phyloP scores from a whole-genome alignment of 2,329 filamentous ascomycete genomes.

The Penicillium sp. region DNA sequence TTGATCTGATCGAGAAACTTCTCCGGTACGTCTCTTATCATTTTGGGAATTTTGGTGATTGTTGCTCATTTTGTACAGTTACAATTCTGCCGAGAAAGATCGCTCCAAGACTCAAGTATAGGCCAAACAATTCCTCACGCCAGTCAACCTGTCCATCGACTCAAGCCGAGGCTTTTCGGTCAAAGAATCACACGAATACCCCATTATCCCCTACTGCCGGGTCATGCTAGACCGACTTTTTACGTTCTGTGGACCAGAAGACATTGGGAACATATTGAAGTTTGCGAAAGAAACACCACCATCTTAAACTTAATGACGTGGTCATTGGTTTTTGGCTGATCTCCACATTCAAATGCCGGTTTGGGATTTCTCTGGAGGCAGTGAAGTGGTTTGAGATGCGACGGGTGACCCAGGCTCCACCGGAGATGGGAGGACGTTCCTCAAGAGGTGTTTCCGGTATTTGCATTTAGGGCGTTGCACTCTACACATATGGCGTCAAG shows the following conservation, averaged over 20 bases:
- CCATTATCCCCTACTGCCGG: not conserved
- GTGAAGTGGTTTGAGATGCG: not conserved
- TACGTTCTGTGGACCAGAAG: not conserved
- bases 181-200: not conserved
- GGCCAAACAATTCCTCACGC: slow-evolving; percentile 3
- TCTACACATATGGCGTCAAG: slow-evolving; percentile 15
- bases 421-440: not conserved
- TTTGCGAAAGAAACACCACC: not conserved
- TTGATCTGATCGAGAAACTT: slow-evolving; percentile 97
- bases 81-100: slow-evolving; percentile 35
- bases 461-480: slow-evolving; percentile 18
- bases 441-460: slow-evolving; percentile 1
- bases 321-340: not conserved
- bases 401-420: not conserved
- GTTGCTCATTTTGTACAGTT: slow-evolving; percentile 19
- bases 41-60: not conserved
- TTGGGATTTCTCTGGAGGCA: not conserved
- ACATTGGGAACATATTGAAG: not conserved
- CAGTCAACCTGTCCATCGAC: slow-evolving; percentile 2
- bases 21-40: slow-evolving; percentile 67
- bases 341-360: not conserved
- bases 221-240: not conserved
- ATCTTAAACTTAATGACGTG: not conserved
- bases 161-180: not conserved
- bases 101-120: slow-evolving; percentile 30